Percentiles rank a stretch among this genome's conserved stretches.
Conservation (phyloP, 129 eudicot genomes). For the Cynara cardunculus region DNA sequence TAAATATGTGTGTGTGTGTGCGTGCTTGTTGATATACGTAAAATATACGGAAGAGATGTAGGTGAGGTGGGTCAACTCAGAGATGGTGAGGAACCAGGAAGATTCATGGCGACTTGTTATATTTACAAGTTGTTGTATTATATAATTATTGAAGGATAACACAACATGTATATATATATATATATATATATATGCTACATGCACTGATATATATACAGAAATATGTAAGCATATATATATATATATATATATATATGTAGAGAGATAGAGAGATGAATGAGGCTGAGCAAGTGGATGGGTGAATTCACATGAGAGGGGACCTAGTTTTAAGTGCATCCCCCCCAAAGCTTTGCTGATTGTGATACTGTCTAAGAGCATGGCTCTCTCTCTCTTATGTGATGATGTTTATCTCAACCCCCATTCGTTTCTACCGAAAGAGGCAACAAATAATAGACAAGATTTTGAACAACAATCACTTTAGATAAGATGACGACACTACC, state of each 20-base stretch:
- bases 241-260: too few species aligned
- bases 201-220: background rate
- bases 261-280: background rate
- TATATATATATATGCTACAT: background rate
- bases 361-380: constrained; percentile 23
- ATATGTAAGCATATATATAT: background rate
- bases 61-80: constrained; percentile 77
- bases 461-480: constrained; percentile 14
- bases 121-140: constrained; percentile 32
- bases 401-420: constrained; percentile 30
- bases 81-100: constrained; percentile 58
- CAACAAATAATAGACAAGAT: constrained; percentile 25
- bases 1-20: constrained; percentile 10
- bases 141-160: constrained; percentile 31
- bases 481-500: constrained; percentile 1
- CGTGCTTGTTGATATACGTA: constrained; percentile 27
- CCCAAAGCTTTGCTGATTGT: constrained; percentile 25
- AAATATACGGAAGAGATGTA: constrained; percentile 37
- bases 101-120: constrained; percentile 50
- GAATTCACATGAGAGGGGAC: constrained; percentile 42
- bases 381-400: constrained; percentile 19
- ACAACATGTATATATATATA: constrained; percentile 8
- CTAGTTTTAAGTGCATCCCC: constrained; percentile 34
- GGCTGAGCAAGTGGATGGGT: constrained; percentile 30
- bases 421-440: constrained; percentile 33